These are phyloP conservation scores for Aspergillus incahuasiensis DNA, from an alignment of 495 filamentous ascomycete genomes.

Conservation along the genomic window DNA sequence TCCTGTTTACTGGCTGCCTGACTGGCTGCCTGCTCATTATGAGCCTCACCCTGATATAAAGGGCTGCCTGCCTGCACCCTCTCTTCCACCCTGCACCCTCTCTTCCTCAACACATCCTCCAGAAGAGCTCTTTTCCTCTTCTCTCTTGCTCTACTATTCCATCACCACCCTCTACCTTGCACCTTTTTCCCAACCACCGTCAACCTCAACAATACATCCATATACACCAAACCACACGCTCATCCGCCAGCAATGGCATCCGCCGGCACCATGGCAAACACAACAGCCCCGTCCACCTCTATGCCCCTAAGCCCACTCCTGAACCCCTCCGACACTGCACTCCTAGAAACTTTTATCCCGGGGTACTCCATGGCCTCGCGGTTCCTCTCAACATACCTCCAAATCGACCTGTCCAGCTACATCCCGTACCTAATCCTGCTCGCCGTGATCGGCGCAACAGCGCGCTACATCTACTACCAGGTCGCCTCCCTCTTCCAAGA, in stretches of 20 bases:
- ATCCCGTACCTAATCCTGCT: constrained; percentile 55
- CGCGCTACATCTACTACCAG: constrained; percentile 46
- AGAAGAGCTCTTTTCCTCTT: not conserved
- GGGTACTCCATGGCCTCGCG: constrained; percentile 64
- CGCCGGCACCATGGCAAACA: not conserved
- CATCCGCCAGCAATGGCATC: not conserved
- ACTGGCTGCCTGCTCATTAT: not conserved
- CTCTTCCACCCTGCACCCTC: too few species aligned
- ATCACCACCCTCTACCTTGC: too few species aligned
- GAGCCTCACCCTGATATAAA: not conserved
- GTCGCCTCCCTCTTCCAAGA: constrained; percentile 28
- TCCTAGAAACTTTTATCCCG: constrained; percentile 72
- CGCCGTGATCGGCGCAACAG: constrained; percentile 44
- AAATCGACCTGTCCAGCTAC: constrained; percentile 68
- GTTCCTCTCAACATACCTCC: constrained; percentile 53
- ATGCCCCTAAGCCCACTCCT: constrained; percentile 15
- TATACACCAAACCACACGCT: too few species aligned
- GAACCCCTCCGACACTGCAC: constrained; percentile 26
- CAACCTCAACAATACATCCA: too few species aligned
- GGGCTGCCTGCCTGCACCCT: too few species aligned
- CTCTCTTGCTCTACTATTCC: not conserved
- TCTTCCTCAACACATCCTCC: not conserved
- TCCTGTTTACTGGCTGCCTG: not conserved
- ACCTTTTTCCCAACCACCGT: too few species aligned
- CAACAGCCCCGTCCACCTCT: constrained; percentile 13